Conservation (phyloP, 148 eudicot genomes). For the Rhododendron molle region DNA sequence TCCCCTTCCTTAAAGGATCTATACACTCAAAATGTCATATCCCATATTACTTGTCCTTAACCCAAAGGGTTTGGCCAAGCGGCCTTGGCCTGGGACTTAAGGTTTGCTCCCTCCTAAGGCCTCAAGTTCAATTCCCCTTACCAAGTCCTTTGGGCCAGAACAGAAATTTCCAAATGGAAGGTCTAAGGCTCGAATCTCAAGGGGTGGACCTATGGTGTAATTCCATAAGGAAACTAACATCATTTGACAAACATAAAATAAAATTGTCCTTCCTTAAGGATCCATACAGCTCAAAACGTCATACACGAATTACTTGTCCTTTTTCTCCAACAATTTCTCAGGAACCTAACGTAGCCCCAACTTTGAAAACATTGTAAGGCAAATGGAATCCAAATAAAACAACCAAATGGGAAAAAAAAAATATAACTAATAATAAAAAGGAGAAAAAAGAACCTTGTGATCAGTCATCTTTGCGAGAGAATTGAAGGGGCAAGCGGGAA, state of each 20-base stretch:
- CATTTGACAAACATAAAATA: neutral
- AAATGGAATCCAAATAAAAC: neutral
- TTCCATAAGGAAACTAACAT: neutral
- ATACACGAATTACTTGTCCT: neutral
- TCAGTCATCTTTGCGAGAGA: conserved; percentile 18
- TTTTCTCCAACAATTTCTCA: neutral
- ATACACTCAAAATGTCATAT: neutral
- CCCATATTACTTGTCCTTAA: too few species aligned
- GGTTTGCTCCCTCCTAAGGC: too few species aligned
- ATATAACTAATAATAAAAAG: neutral
- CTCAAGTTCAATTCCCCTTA: too few species aligned
- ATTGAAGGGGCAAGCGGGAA: conserved; percentile 2
- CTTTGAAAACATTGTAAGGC: neutral
- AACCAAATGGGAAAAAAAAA: neutral
- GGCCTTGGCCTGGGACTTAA: too few species aligned
- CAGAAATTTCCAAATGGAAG: too few species aligned
- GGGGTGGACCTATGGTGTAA: too few species aligned
- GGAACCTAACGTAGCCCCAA: neutral
- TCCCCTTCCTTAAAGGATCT: neutral
- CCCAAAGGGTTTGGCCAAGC: neutral
- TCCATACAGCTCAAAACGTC: neutral
- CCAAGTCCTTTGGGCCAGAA: too few species aligned
- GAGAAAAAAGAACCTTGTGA: conserved; percentile 9
- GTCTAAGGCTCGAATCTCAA: too few species aligned
- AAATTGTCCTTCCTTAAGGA: neutral